Percentiles rank a stretch among this genome's conserved stretches.
Conservation (phyloP, 139 green algal species). For the Edaphochlamys debaryana region DNA sequence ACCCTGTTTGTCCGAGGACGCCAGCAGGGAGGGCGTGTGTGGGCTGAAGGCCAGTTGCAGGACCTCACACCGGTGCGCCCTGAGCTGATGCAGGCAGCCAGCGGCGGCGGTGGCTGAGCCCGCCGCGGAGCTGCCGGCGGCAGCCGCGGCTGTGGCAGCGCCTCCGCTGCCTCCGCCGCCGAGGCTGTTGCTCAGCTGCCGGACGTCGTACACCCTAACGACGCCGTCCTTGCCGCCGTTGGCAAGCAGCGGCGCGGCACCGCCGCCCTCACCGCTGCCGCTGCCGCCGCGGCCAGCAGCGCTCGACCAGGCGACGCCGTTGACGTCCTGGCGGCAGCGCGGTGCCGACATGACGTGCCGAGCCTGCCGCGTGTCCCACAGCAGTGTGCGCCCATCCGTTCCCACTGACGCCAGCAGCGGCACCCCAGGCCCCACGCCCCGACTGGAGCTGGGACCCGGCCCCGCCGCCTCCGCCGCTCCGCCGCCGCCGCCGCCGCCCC, state of each 20-base stretch:
- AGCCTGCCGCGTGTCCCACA: conserved; percentile 28
- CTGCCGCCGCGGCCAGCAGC: background rate
- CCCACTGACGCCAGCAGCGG: conserved; percentile 18
- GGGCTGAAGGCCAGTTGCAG: conserved; percentile 24
- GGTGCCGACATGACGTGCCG: background rate
- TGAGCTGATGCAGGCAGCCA: conserved; percentile 1
- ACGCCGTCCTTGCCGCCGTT: conserved; percentile 12
- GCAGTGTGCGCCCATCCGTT: conserved; percentile 7
- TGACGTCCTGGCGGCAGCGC: background rate
- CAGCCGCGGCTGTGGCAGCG: background rate
- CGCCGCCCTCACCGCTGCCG: background rate
- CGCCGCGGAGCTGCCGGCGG: background rate
- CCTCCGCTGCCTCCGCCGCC: background rate
- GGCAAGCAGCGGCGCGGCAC: background rate
- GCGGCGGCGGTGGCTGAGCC: background rate
- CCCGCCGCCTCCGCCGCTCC: background rate
- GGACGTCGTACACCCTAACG: conserved; percentile 25
- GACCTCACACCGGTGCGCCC: conserved; percentile 3
- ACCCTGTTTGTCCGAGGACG: conserved; percentile 23
- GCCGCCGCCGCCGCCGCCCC: background rate
- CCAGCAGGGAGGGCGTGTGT: background rate
- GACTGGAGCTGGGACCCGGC: too few relatives aligned
- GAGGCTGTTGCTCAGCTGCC: background rate
- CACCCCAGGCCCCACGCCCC: background rate
- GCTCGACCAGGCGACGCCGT: conserved; percentile 3